Evolutionary conservation across 345 rosid genomes (phyloP).

Genomic region (Hypericum perforatum): DNA sequence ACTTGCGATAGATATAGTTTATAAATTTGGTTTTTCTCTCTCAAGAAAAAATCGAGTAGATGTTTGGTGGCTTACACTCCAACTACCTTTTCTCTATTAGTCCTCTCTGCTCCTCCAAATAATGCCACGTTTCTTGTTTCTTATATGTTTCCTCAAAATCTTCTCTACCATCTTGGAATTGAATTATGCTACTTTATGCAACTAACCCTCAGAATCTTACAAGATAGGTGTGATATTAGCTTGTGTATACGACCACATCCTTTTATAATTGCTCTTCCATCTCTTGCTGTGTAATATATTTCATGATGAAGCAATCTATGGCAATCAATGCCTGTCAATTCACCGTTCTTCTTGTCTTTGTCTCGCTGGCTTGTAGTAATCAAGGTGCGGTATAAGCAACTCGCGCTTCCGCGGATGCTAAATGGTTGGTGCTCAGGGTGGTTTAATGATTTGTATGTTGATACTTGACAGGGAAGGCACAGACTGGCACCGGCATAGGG

Average conservation of each 20-base stretch:
- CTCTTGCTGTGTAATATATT: no score
- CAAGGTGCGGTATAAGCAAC: conserved; percentile 19
- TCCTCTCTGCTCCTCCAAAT: conserved; percentile 16
- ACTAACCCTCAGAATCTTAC: no score
- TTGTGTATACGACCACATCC: no score
- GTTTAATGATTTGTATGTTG: conserved; percentile 9
- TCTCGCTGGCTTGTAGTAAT: conserved; percentile 14
- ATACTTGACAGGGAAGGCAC: conserved; percentile 31
- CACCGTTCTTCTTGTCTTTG: no score
- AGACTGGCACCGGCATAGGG: conserved; percentile 13
- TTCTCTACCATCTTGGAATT: no score
- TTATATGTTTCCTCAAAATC: no score
- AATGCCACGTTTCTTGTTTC: no score
- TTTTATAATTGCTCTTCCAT: no score
- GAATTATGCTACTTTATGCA: no score
- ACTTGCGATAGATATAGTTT: conserved; percentile 8
- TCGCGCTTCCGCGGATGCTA: not conserved
- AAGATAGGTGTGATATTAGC: no score
- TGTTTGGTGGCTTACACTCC: conserved; percentile 57
- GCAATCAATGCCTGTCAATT: no score
- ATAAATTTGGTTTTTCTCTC: conserved; percentile 29
- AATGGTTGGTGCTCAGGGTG: not conserved
- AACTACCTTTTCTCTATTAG: conserved; percentile 37
- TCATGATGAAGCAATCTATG: no score
- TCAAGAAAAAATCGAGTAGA: conserved; percentile 12